Conservation (phyloP, 23 red algal genomes). For the Gracilaria vermiculophylla region DNA sequence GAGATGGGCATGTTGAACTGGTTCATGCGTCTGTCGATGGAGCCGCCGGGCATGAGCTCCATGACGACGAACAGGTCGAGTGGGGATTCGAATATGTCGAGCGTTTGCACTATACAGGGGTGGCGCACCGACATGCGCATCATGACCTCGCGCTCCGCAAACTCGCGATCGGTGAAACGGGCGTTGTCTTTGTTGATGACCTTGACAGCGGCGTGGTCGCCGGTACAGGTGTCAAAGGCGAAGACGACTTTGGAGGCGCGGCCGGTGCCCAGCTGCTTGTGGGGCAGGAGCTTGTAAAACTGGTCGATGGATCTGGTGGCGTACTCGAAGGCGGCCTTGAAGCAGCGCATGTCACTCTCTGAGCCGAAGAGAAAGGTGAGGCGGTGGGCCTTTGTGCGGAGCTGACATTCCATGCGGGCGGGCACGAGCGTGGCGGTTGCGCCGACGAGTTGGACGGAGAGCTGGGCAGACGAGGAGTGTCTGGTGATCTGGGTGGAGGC, state of each 20-base stretch:
- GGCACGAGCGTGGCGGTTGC: neutral
- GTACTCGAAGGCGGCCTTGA: slow-evolving; percentile 60
- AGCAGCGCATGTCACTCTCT: slow-evolving; percentile 41
- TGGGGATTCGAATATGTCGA: slow-evolving; percentile 84
- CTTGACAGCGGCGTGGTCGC: slow-evolving; percentile 66
- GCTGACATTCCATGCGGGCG: slow-evolving; percentile 19
- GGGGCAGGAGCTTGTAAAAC: slow-evolving; percentile 41
- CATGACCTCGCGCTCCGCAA: slow-evolving; percentile 62
- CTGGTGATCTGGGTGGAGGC: slow-evolving; percentile 2
- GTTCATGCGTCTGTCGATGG: slow-evolving; percentile 53
- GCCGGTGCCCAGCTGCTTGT: slow-evolving; percentile 39
- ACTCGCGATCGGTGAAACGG: slow-evolving; percentile 47
- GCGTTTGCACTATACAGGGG: slow-evolving; percentile 70
- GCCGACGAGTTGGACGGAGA: slow-evolving; percentile 6
- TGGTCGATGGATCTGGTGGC: slow-evolving; percentile 37
- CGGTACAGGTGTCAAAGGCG: slow-evolving; percentile 53
- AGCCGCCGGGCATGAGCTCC: slow-evolving; percentile 83
- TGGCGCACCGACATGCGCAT: slow-evolving; percentile 77
- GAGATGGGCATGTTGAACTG: slow-evolving; percentile 26
- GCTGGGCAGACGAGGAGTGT: slow-evolving; percentile 2
- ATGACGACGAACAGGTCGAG: slow-evolving; percentile 77
- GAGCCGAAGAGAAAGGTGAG: slow-evolving; percentile 36
- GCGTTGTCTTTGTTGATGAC: slow-evolving; percentile 65
- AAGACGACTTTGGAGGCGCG: slow-evolving; percentile 52
- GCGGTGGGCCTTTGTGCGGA: slow-evolving; percentile 51